Percentiles rank a stretch among this genome's conserved stretches.
Conservation (phyloP, 2,329 filamentous ascomycete genomes). For the Epichloe uncinata region DNA sequence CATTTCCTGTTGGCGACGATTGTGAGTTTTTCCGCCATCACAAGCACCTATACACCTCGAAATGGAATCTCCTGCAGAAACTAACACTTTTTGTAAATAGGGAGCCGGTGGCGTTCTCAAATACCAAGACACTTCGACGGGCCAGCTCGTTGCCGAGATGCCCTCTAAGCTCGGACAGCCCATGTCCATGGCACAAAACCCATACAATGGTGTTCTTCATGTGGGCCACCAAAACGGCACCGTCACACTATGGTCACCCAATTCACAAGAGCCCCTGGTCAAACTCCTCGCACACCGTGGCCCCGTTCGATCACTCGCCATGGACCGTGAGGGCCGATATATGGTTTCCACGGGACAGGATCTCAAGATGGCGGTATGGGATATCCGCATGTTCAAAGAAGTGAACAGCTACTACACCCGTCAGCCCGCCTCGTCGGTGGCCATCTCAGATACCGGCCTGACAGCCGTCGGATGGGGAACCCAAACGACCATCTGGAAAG, state of each 20-base stretch:
- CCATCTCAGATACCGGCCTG: slow-evolving; percentile 79
- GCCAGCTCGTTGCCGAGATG: slow-evolving; percentile 74
- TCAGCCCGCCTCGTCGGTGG: slow-evolving; percentile 67
- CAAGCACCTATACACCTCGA: neutral
- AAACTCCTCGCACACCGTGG: slow-evolving; percentile 85
- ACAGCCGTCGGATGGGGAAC: slow-evolving; percentile 89
- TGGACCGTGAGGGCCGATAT: slow-evolving; percentile 84
- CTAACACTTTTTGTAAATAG: slow-evolving; percentile 18
- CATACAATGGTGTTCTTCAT: slow-evolving; percentile 82
- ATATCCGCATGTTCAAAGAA: slow-evolving; percentile 86
- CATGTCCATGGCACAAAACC: slow-evolving; percentile 75
- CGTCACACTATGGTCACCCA: slow-evolving; percentile 92
- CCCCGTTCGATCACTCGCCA: slow-evolving; percentile 70
- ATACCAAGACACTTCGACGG: slow-evolving; percentile 92
- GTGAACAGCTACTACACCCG: slow-evolving; percentile 80
- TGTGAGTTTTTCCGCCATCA: slow-evolving; percentile 32
- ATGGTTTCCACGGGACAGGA: slow-evolving; percentile 93
- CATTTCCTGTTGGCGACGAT: slow-evolving; percentile 87
- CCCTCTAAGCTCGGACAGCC: slow-evolving; percentile 76
- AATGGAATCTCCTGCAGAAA: neutral
- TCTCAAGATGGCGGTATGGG: slow-evolving; percentile 86
- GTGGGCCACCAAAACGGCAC: slow-evolving; percentile 91
- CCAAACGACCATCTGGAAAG: slow-evolving; percentile 79
- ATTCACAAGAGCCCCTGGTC: slow-evolving; percentile 71
- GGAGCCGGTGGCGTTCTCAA: slow-evolving; percentile 75